Evolutionary conservation across 768 basidiomycete genomes (phyloP).

Genomic region (Phanerochaete sordida): DNA sequence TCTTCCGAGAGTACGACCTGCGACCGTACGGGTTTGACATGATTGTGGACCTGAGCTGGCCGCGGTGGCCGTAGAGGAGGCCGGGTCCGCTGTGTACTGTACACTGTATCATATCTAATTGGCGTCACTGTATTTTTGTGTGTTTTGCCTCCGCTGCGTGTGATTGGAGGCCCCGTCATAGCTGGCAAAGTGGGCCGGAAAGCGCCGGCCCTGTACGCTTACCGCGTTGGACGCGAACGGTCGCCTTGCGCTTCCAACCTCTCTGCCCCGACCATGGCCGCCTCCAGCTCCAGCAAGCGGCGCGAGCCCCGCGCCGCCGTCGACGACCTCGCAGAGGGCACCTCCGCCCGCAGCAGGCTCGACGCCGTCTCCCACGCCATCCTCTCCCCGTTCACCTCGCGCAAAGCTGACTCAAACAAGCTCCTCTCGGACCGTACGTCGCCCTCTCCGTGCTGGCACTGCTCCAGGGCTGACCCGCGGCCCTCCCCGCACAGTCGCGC

Average conservation of each 20-base stretch:
- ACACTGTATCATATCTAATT: neutral
- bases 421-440: slow-evolving; percentile 74
- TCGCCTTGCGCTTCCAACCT: neutral
- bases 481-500: slow-evolving; percentile 54
- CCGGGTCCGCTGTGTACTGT: neutral
- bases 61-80: slow-evolving; percentile 16
- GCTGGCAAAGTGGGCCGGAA: slow-evolving; percentile 2
- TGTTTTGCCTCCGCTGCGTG: neutral
- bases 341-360: slow-evolving; percentile 37
- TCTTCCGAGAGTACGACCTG: slow-evolving; percentile 64
- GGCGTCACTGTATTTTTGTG: neutral
- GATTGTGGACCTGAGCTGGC: slow-evolving; percentile 75
- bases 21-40: slow-evolving; percentile 69
- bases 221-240: neutral
- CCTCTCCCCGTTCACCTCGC: slow-evolving; percentile 58
- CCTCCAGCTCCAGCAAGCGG: slow-evolving; percentile 27
- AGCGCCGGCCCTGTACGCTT: slow-evolving; percentile 6
- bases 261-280: slow-evolving; percentile 19
- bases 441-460: neutral
- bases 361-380: slow-evolving; percentile 67
- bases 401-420: slow-evolving; percentile 64
- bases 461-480: neutral
- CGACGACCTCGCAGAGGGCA: slow-evolving; percentile 31
- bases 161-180: neutral
- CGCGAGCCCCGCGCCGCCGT: slow-evolving; percentile 37